These are phyloP conservation scores for Neonectria neomacrospora DNA, from an alignment of 2,329 filamentous ascomycete species.

Conservation along the genomic window DNA sequence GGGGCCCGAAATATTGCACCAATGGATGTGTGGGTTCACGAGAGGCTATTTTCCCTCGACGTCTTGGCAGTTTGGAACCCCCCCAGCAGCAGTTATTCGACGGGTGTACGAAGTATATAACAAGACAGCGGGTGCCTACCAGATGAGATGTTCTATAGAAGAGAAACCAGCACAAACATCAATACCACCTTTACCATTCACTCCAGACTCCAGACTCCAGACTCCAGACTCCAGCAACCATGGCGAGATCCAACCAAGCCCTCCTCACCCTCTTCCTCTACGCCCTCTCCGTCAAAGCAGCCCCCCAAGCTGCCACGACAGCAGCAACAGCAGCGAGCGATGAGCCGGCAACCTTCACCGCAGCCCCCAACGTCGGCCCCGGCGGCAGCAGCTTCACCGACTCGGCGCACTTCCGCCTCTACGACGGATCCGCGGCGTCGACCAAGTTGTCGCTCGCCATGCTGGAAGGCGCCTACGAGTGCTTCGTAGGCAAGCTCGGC, in stretches of 20 bases:
- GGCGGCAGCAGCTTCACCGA: conserved; percentile 48
- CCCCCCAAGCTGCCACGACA: conserved; percentile 29
- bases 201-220: not conserved
- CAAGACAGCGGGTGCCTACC: too few relatives aligned
- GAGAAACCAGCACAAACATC: not conserved
- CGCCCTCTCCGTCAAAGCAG: conserved; percentile 28
- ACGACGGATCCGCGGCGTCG: conserved; percentile 38
- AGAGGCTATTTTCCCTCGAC: not conserved
- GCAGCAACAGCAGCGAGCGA: conserved; percentile 12
- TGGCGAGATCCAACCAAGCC: conserved; percentile 30
- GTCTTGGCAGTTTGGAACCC: not conserved
- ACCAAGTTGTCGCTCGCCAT: conserved; percentile 49
- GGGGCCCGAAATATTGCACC: conserved; percentile 15
- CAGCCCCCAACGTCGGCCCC: conserved; percentile 48
- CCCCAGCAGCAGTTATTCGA: not conserved
- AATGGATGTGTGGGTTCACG: conserved; percentile 2
- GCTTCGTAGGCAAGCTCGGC: conserved; percentile 51
- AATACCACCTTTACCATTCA: not conserved
- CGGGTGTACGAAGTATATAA: not conserved
- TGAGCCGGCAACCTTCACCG: conserved; percentile 40
- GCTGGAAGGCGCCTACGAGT: conserved; percentile 59
- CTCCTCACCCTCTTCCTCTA: conserved; percentile 29
- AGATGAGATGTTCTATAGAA: not conserved
- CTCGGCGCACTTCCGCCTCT: conserved; percentile 55
- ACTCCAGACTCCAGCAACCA: conserved; percentile 19